Conservation (phyloP, 331 rosid species). For the Telfairia occidentalis region DNA sequence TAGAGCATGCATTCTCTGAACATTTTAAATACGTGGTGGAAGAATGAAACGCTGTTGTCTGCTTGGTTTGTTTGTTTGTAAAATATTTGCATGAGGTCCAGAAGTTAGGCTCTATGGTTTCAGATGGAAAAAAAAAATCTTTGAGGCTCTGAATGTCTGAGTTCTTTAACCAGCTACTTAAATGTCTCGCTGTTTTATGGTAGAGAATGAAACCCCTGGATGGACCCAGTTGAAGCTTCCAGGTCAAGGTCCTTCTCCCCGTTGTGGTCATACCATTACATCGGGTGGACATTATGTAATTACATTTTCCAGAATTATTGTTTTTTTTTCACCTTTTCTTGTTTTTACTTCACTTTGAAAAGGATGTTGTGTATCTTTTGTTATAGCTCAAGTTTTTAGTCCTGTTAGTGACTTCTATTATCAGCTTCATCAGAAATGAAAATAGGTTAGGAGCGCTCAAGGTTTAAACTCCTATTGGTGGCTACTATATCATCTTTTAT, state of each 20-base stretch:
- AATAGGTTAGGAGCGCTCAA: background rate
- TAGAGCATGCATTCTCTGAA: background rate
- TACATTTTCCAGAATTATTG: slow-evolving; percentile 15
- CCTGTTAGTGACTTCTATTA: background rate
- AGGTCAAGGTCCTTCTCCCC: slow-evolving; percentile 92
- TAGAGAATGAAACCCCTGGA: slow-evolving; percentile 87
- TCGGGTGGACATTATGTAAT: slow-evolving; percentile 81
- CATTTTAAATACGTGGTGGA: background rate
- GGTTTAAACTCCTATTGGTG: background rate
- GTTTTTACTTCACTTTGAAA: background rate
- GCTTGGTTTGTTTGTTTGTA: background rate
- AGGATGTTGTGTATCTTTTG: background rate
- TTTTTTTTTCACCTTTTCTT: slow-evolving; percentile 12
- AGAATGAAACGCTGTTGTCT: background rate
- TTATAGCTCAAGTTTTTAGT: background rate
- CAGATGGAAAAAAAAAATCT: background rate
- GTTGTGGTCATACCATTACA: slow-evolving; percentile 85
- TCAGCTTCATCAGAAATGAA: background rate
- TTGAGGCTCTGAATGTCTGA: background rate
- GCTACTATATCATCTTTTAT: background rate
- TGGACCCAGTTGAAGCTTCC: slow-evolving; percentile 99
- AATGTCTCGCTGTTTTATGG: slow-evolving; percentile 15
- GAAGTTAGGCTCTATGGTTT: background rate
- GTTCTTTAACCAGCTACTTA: background rate
- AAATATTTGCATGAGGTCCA: background rate